Evolutionary conservation across 768 basidiomycete species (phyloP), one percentile per base, ranked within the genome.

Genomic region (Suillus variegatus): DNA sequence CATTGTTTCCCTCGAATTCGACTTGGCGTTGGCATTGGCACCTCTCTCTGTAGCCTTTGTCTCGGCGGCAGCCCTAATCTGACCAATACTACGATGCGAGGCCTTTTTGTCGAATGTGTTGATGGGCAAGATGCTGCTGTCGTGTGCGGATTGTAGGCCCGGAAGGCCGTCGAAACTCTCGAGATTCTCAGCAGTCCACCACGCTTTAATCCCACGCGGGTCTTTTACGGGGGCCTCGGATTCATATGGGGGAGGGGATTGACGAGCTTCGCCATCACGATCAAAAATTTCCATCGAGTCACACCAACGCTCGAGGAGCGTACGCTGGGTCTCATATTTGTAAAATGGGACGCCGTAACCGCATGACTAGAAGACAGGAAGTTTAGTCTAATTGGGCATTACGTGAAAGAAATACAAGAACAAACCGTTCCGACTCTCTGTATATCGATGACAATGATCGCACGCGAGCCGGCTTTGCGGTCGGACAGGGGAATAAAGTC

Each of bases 331-430:
- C 47, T 84, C 74, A 76, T 85, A 91, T 51, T 81, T 77, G 72
- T 85, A 90, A 69, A 82, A 82, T 3, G 90, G 89, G 32, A 90
- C 83, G 0, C 83, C 82, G 68, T 82, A 90, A 25, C 90, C 88
- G 68, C 88, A 91, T 2, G 88, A 88, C 90, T 90, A 66, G 32
- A 62, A 5, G 12, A 44, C 44, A 10, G 32, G 40, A 49, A 25
- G 13, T 49, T 49, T 13, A 10, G 47, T 16, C 43, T 57, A 3
- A 16, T 20, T 22, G 4, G n/a, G 38, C 4, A 20, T 47, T 51
- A 22, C 20, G 1, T 35, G 25, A 58, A 57, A 22, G 61, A 43
- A 35, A 36, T 14, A 22, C 5, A 49, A 1, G 49, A 12, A 72
- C 81, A 64, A 62, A 84, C 83, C 0, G 80, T 78, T 43, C 78